Conservation (phyloP, 2,329 filamentous ascomycete genomes). For the Trichoderma koningiopsis region DNA sequence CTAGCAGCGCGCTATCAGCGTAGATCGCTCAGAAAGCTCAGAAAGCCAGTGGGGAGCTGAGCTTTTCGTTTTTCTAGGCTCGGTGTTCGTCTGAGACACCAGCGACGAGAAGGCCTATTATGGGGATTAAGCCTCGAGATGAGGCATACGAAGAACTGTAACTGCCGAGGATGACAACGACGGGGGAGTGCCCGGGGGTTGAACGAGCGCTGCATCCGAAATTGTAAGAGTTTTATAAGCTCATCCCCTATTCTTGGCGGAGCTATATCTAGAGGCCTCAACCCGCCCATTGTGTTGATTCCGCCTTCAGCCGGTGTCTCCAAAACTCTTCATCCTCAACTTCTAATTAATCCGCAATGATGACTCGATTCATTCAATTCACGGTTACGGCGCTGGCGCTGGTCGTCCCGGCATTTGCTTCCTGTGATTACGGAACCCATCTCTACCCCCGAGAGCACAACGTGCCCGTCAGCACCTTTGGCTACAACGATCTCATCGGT, state of each 20-base stretch:
- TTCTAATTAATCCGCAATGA: neutral
- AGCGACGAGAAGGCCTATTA: neutral
- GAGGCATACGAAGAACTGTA: neutral
- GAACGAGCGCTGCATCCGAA: neutral
- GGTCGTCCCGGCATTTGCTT: slow-evolving; percentile 33
- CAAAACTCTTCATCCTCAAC: neutral
- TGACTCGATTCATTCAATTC: slow-evolving; percentile 1
- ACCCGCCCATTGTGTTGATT: neutral
- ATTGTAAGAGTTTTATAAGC: slow-evolving; percentile 12
- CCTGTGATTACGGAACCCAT: slow-evolving; percentile 45
- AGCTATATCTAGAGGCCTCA: slow-evolving; percentile 3
- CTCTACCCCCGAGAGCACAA: slow-evolving; percentile 37
- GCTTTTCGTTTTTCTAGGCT: neutral
- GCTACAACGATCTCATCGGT: slow-evolving; percentile 45
- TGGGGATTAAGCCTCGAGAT: slow-evolving; percentile 4
- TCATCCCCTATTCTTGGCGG: slow-evolving; percentile 6
- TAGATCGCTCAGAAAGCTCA: too few species aligned
- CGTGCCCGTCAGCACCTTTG: slow-evolving; percentile 42
- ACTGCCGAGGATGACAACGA: neutral
- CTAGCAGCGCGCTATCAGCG: neutral
- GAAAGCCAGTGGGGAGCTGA: neutral
- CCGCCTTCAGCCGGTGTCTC: neutral
- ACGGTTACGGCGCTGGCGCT: neutral
- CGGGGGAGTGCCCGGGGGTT: neutral
- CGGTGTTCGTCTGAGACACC: neutral